Conservation (phyloP, 2,329 filamentous ascomycete genomes). For the Leptosphaerulina australis region DNA sequence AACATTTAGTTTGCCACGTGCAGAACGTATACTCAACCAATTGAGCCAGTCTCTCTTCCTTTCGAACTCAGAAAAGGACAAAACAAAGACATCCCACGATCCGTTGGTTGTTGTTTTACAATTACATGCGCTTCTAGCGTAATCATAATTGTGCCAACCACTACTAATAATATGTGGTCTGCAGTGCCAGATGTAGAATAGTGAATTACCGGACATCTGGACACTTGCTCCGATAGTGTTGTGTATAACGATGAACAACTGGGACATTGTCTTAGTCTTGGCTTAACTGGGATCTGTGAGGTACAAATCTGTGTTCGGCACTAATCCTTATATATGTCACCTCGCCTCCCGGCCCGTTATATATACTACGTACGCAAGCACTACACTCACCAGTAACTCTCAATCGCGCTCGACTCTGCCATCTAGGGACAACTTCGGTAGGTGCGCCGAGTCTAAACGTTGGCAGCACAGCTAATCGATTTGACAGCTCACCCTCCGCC, state of each 20-base stretch:
- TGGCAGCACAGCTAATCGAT: slow-evolving; percentile 9
- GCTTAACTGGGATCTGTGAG: slow-evolving; percentile 8
- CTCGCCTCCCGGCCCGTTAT: not conserved
- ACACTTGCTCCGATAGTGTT: slow-evolving; percentile 3
- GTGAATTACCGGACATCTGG: slow-evolving; percentile 27
- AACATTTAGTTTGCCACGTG: too few relatives aligned
- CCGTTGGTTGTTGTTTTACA: too few relatives aligned
- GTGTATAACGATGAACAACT: slow-evolving; percentile 19
- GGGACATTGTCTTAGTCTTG: slow-evolving; percentile 19
- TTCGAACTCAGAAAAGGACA: too few relatives aligned
- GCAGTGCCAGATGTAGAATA: slow-evolving; percentile 17
- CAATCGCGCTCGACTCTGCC: not conserved
- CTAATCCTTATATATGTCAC: slow-evolving; percentile 19
- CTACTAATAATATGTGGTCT: too few relatives aligned
- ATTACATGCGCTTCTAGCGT: too few relatives aligned
- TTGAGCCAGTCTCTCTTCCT: too few relatives aligned
- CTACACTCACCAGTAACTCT: not conserved
- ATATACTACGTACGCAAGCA: not conserved
- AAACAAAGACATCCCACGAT: too few relatives aligned
- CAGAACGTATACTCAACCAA: too few relatives aligned
- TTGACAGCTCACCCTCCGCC: slow-evolving; percentile 5
- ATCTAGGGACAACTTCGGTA: slow-evolving; percentile 3
- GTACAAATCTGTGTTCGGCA: slow-evolving; percentile 2
- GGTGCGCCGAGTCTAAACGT: not conserved
- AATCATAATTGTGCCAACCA: too few relatives aligned